These are phyloP conservation scores for Fusarium sp. DNA, from an alignment of 2,329 filamentous ascomycete genomes.

Conservation along the genomic window DNA sequence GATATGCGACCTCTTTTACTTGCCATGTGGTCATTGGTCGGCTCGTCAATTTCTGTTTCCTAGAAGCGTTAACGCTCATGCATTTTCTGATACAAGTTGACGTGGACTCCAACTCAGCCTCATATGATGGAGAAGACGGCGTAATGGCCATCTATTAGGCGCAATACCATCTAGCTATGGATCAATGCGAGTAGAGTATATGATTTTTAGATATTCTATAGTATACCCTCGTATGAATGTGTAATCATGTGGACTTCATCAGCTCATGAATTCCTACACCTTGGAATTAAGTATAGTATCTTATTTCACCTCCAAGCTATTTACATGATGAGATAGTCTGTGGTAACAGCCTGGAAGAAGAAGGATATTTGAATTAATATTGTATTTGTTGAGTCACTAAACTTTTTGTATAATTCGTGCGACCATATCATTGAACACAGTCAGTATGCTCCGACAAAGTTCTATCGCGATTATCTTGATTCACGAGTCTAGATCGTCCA, in stretches of 20 bases:
- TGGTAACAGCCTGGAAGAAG: too few relatives aligned
- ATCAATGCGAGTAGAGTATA: neutral
- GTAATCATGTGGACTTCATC: too few relatives aligned
- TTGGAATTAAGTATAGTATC: too few relatives aligned
- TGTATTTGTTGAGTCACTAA: too few relatives aligned
- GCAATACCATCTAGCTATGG: neutral
- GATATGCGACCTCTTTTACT: neutral
- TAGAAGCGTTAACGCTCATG: neutral
- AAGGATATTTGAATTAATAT: too few relatives aligned
- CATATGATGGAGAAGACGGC: neutral
- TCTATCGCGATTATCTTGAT: constrained; percentile 26
- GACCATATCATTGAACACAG: neutral
- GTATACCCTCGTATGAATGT: too few relatives aligned
- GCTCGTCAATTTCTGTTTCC: constrained; percentile 1
- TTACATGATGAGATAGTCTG: too few relatives aligned
- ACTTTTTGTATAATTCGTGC: too few relatives aligned
- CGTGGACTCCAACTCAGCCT: constrained; percentile 6
- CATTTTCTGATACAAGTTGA: neutral
- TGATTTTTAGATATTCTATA: too few relatives aligned
- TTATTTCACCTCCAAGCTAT: too few relatives aligned
- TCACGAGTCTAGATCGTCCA: constrained; percentile 31
- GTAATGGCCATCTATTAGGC: neutral
- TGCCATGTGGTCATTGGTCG: neutral
- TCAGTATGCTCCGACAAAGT: too few relatives aligned
- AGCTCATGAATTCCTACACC: too few relatives aligned